phyloP scores from a whole-genome alignment of 1,139 yeast species.

The Kazachstania sp. region DNA sequence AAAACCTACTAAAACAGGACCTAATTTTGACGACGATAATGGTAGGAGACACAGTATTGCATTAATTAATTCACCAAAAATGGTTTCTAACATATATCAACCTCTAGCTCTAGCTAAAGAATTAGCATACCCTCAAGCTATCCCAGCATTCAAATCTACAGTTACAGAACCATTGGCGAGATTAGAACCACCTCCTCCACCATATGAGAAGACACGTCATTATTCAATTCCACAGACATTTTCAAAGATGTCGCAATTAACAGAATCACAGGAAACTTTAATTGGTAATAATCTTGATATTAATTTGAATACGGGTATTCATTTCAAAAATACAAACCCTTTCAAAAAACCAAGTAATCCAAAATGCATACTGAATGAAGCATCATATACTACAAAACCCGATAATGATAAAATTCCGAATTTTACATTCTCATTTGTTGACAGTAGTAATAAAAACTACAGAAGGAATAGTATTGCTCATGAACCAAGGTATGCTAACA shows the following conservation, averaged over 20 bases:
- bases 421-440: background rate
- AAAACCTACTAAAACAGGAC: conserved; percentile 8
- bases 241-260: background rate
- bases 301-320: background rate
- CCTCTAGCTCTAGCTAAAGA: conserved; percentile 40
- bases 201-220: conserved; percentile 1
- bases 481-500: background rate
- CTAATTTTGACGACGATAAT: conserved; percentile 6
- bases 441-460: background rate
- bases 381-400: background rate
- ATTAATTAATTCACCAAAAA: conserved; percentile 18
- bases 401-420: background rate
- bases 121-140: conserved; percentile 50
- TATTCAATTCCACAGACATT: background rate
- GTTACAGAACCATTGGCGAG: background rate
- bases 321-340: background rate
- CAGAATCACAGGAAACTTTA: background rate
- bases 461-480: conserved; percentile 1
- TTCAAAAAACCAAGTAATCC: background rate
- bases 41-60: conserved; percentile 6
- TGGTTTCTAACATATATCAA: conserved; percentile 46
- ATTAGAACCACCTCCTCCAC: conserved; percentile 2
- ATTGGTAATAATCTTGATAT: background rate
- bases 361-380: background rate
- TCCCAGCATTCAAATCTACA: conserved; percentile 35